Evolutionary conservation across 2,329 filamentous ascomycete genomes (phyloP).

Genomic region (Rhexocercosporidium sp.): DNA sequence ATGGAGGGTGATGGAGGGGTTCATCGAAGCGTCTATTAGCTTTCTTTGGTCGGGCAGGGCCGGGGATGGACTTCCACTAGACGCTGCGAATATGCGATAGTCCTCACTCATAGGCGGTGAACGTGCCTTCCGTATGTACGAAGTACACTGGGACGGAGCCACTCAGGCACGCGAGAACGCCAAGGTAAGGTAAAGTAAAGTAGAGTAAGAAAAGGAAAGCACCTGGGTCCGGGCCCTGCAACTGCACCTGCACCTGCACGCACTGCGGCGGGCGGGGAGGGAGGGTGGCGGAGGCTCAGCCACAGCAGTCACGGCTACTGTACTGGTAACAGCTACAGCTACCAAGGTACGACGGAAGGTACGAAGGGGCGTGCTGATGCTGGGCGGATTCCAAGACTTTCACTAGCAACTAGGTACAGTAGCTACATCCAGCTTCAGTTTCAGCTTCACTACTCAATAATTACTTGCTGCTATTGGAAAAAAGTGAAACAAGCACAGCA

Average conservation of each 20-base stretch:
- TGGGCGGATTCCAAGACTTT: constrained; percentile 5
- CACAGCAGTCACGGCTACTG: not conserved
- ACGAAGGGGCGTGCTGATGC: too few relatives aligned
- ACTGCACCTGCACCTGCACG: too few relatives aligned
- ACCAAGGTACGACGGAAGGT: too few relatives aligned
- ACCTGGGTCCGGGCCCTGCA: too few relatives aligned
- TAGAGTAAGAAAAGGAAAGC: too few relatives aligned
- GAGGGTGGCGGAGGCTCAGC: not conserved
- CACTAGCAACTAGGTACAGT: too few relatives aligned
- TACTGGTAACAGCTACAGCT: not conserved
- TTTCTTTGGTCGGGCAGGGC: too few relatives aligned
- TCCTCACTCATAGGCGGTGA: constrained; percentile 12
- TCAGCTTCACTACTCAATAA: not conserved
- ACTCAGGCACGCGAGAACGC: too few relatives aligned
- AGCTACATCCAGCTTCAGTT: not conserved
- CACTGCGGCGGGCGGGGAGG: constrained; percentile 6
- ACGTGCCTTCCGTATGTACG: too few relatives aligned
- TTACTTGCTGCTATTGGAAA: not conserved
- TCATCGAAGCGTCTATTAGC: constrained; percentile 14
- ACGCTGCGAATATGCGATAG: not conserved
- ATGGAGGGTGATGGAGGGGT: not conserved
- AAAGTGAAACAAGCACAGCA: too few relatives aligned
- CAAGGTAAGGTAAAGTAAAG: too few relatives aligned
- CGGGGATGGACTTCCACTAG: constrained; percentile 1
- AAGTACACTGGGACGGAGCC: too few relatives aligned